Base-by-base conservation (phyloP, 139 green algal genomes). In the Ulvella scutata region DNA sequence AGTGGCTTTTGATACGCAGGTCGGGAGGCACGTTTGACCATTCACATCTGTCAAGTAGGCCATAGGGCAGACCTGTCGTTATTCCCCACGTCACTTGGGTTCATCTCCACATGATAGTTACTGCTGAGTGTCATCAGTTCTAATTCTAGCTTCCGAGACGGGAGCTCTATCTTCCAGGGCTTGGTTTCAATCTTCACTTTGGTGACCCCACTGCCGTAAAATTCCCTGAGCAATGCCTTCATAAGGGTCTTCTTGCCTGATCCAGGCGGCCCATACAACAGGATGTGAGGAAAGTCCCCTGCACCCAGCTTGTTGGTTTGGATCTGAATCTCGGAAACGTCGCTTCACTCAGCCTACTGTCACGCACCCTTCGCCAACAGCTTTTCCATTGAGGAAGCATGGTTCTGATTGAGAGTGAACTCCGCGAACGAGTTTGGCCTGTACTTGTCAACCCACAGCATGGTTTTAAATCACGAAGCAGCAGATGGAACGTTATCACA, bases 201-300 rank as follows among this genome's bases (percentile, higher is more conserved):
- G 67, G 98, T 91, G n/a, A 88, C 94, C 0, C 89, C 87, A 3
- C 90, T 34, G 0, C 94, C 94, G 80, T 92, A 99, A 3, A 98
- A 83, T 75, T 98, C 88, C 2, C 88, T 76, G n/a, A 99, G 88
- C 62, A 97, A 75, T 1, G 89, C 90, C 72, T 94, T 85, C 35
- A 97, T 86, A 10, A 98, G 80, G 2, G 94, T 98, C 80, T 97
- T 97, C 82, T 99, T 99, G 38, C 94, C 94, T 3, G 91, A 89
- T 3, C 94, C 94, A 7, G 90, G 81, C 0, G 93, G 93, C 1
- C 94, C 94, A 86, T 98, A 98, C 76, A 99, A 96, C 2, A 99
- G 82, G 4, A 90, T 90, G 79, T 98, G 93, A 0, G 94, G 94
- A 74, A 91, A 97, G 84, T 99, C 94, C 0, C 92, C 92, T 6